These are phyloP conservation scores for Xylariaceae sp. DNA, from an alignment of 2,329 filamentous ascomycete genomes.

Conservation along the genomic window DNA sequence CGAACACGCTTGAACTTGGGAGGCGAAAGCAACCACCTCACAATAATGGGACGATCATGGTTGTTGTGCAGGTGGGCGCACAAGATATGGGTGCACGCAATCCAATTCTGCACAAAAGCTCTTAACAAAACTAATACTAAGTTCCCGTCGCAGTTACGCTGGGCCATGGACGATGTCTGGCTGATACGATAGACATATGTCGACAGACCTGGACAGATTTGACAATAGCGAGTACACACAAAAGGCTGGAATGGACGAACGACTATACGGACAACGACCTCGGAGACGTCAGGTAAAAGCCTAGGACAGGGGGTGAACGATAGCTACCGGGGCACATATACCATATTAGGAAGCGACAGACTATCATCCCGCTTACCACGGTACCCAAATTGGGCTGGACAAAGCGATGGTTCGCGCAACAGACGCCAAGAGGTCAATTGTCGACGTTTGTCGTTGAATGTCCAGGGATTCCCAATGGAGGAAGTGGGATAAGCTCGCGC, in stretches of 20 bases:
- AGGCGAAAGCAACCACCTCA: background rate
- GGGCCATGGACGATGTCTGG: background rate
- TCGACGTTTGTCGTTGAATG: slow-evolving; percentile 11
- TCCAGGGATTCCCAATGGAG: background rate
- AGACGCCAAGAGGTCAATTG: slow-evolving; percentile 1
- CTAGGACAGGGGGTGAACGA: background rate
- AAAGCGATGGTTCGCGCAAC: background rate
- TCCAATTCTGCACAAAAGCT: background rate
- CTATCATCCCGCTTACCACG: background rate
- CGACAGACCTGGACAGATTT: background rate
- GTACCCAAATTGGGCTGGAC: background rate
- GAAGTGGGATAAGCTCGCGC: slow-evolving; percentile 10
- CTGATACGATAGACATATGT: background rate
- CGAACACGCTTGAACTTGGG: background rate
- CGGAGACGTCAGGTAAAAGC: background rate
- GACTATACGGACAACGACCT: background rate
- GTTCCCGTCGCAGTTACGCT: background rate
- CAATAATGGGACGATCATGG: background rate
- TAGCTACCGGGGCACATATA: background rate
- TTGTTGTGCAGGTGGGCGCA: background rate
- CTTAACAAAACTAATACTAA: background rate
- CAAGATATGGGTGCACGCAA: background rate
- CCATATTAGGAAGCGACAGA: background rate
- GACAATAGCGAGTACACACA: background rate
- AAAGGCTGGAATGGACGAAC: background rate